phyloP scores from a whole-genome alignment of 345 rosid genomes.

The Luvunga scandens region DNA sequence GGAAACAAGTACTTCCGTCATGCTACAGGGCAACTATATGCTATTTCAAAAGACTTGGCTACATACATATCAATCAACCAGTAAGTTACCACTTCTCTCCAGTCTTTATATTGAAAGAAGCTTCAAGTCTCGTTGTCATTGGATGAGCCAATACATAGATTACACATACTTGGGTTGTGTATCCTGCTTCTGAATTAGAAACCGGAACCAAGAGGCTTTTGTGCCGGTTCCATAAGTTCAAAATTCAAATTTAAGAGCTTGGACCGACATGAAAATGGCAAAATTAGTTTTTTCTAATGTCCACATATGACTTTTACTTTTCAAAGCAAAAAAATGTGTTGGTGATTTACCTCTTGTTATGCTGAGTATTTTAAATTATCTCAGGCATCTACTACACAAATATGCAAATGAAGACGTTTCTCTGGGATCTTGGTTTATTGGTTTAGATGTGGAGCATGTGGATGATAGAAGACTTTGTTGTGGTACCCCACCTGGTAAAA shows the following conservation, averaged over 20 bases:
- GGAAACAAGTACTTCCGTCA: constrained; percentile 87
- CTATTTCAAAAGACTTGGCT: constrained; percentile 82
- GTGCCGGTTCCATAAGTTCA: background rate
- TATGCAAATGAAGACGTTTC: constrained; percentile 68
- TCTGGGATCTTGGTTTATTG: constrained; percentile 63
- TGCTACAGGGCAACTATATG: constrained; percentile 89
- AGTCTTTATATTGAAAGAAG: background rate
- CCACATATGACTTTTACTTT: background rate
- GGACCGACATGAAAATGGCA: background rate
- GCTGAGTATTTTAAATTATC: constrained; percentile 7
- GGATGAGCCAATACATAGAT: background rate
- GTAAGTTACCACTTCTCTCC: constrained; percentile 37
- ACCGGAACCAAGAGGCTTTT: background rate
- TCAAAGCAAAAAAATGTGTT: background rate
- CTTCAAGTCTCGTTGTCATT: background rate
- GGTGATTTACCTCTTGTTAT: background rate
- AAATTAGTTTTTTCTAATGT: background rate
- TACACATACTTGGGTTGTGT: background rate
- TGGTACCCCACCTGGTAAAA: constrained; percentile 73
- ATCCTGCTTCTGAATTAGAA: background rate
- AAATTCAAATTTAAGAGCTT: background rate
- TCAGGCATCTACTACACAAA: constrained; percentile 61
- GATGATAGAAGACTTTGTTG: constrained; percentile 68
- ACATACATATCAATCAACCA: constrained; percentile 65
- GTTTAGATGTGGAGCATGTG: constrained; percentile 53